Evolutionary conservation across 495 filamentous ascomycete species (phyloP).

Genomic region (Trichoderma reesei): DNA sequence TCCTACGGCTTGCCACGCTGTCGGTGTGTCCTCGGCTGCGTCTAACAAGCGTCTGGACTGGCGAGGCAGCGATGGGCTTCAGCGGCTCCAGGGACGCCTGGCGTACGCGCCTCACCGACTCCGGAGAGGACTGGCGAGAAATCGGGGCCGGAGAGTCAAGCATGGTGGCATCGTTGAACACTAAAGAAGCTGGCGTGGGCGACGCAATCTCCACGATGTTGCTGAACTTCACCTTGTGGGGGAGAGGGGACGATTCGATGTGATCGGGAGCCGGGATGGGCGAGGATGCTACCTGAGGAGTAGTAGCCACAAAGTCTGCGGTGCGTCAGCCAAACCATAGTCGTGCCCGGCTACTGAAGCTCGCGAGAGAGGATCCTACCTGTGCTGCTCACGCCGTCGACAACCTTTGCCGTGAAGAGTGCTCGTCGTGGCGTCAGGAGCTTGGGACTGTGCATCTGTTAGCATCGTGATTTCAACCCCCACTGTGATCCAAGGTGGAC

Average conservation of each 20-base stretch:
- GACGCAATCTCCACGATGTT: constrained; percentile 55
- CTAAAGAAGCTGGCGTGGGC: constrained; percentile 46
- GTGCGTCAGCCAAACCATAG: constrained; percentile 20
- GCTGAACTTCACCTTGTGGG: constrained; percentile 70
- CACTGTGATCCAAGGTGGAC: constrained; percentile 7
- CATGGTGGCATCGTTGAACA: constrained; percentile 28
- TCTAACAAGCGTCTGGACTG: constrained; percentile 20
- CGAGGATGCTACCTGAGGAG: constrained; percentile 71
- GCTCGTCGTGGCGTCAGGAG: constrained; percentile 85
- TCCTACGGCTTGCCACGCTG: constrained; percentile 40
- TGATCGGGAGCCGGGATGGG: constrained; percentile 62
- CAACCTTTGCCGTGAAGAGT: constrained; percentile 76
- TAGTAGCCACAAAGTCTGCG: constrained; percentile 68
- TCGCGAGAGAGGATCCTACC: constrained; percentile 46
- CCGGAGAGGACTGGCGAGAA: constrained; percentile 41
- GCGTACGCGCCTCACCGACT: constrained; percentile 36
- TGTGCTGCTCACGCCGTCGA: constrained; percentile 54
- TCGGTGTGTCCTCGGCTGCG: neutral
- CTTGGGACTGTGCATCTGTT: constrained; percentile 55
- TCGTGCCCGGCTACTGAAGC: neutral
- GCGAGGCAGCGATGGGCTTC: constrained; percentile 38
- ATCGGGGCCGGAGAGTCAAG: constrained; percentile 40
- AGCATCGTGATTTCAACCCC: neutral
- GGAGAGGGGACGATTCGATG: constrained; percentile 93
- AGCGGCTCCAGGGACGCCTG: constrained; percentile 46